Conservation (phyloP, 306 rosid genomes). For the Urtica urens region DNA sequence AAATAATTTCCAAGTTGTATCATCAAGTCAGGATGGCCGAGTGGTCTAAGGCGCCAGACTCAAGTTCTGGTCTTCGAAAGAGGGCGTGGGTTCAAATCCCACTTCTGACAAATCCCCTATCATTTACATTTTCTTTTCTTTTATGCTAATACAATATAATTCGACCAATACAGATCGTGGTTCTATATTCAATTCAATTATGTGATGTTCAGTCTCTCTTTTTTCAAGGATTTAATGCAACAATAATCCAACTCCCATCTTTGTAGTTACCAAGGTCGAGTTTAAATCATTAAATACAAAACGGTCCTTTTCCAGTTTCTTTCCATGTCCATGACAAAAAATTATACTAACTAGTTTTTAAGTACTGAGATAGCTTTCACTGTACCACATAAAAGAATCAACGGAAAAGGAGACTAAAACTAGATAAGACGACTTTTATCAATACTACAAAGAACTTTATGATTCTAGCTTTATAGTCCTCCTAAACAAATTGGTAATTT, state of each 20-base stretch:
- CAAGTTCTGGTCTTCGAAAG: slow-evolving; percentile 28
- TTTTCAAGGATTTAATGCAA: no score
- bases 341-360: no score
- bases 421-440: not conserved
- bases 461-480: slow-evolving; percentile 8
- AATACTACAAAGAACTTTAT: slow-evolving; percentile 10
- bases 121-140: not conserved
- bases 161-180: no score
- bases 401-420: not conserved
- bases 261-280: no score
- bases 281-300: no score
- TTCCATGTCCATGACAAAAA: not conserved
- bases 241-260: no score
- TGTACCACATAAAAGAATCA: not conserved
- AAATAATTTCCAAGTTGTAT: not conserved
- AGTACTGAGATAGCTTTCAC: no score
- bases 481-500: slow-evolving; percentile 11
- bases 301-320: not conserved
- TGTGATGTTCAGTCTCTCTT: no score
- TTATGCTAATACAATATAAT: no score
- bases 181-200: no score
- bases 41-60: slow-evolving; percentile 36
- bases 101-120: slow-evolving; percentile 12
- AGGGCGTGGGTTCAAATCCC: slow-evolving; percentile 32
- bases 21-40: slow-evolving; percentile 21